Conservation (phyloP, 495 filamentous ascomycete genomes). For the Glarea lozoyensis region DNA sequence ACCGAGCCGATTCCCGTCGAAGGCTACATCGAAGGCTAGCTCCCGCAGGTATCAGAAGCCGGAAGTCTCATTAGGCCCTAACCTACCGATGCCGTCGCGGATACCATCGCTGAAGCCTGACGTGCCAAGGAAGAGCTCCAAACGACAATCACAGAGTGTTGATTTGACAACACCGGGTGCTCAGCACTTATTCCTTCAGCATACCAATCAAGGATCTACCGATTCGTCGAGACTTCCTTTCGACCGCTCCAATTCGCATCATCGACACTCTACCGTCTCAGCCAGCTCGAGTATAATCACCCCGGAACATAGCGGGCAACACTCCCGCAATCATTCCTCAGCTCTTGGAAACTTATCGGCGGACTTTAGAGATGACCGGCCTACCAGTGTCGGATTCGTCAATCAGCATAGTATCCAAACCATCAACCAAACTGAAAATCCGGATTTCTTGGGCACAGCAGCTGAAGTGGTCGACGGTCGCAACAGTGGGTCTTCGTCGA, state of each 20-base stretch:
- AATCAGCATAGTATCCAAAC: constrained; percentile 53
- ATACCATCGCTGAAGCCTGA: constrained; percentile 16
- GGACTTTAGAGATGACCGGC: constrained; percentile 35
- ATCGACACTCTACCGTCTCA: constrained; percentile 40
- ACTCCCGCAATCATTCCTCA: constrained; percentile 25
- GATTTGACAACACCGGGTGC: constrained; percentile 16
- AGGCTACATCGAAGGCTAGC: constrained; percentile 34
- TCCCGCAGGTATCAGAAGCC: constrained; percentile 10
- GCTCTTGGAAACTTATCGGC: constrained; percentile 15
- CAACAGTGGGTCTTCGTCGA: constrained; percentile 8
- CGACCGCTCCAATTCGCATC: constrained; percentile 44
- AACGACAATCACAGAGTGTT: constrained; percentile 17
- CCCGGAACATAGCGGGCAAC: constrained; percentile 23
- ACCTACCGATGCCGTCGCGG: constrained; percentile 31
- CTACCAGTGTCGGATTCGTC: constrained; percentile 66
- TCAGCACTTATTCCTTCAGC: constrained; percentile 8
- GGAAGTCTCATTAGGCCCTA: constrained; percentile 20
- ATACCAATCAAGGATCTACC: constrained; percentile 24
- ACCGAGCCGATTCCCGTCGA: constrained; percentile 54
- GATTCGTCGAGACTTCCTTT: constrained; percentile 49
- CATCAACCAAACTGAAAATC: constrained; percentile 16
- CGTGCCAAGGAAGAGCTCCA: constrained; percentile 19
- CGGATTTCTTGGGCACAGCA: constrained; percentile 32
- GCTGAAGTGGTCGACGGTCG: constrained; percentile 38
- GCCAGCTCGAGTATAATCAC: constrained; percentile 31